Percentiles rank a stretch among this genome's conserved stretches.
Evolutionary conservation across 2,329 filamentous ascomycete species (phyloP).

Genomic region (Zymoseptoria passerinii): DNA sequence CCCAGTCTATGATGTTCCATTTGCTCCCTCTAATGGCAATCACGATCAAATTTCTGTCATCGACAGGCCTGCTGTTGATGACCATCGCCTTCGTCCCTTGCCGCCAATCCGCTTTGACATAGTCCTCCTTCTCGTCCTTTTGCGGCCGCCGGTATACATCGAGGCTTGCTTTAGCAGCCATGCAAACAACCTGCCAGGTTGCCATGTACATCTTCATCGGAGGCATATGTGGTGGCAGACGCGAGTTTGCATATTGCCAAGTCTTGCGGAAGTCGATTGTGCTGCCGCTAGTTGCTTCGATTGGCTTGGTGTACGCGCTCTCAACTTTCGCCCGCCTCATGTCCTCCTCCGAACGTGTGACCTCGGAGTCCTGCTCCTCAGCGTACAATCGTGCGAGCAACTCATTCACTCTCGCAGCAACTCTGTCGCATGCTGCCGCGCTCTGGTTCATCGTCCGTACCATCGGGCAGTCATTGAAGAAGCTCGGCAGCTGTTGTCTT

Average conservation of each 20-base stretch:
- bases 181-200: constrained; percentile 67
- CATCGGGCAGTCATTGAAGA: constrained; percentile 13
- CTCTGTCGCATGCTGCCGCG: constrained; percentile 47
- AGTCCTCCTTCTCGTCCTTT: constrained; percentile 56
- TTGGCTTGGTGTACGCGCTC: neutral
- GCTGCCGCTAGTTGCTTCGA: constrained; percentile 4
- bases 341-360: neutral
- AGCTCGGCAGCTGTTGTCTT: constrained; percentile 1
- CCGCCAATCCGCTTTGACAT: constrained; percentile 62
- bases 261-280: constrained; percentile 48
- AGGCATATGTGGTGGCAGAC: constrained; percentile 58
- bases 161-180: constrained; percentile 71
- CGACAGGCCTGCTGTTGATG: constrained; percentile 70
- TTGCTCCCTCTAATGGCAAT: constrained; percentile 77
- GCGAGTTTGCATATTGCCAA: constrained; percentile 69
- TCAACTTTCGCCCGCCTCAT: neutral
- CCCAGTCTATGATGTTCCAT: constrained; percentile 70
- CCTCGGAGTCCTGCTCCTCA: constrained; percentile 39
- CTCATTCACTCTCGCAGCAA: constrained; percentile 55
- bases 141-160: constrained; percentile 61
- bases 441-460: constrained; percentile 29
- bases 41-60: constrained; percentile 69
- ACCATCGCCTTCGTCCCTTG: constrained; percentile 78
- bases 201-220: constrained; percentile 62
- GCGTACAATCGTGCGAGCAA: constrained; percentile 66